phyloP scores from a whole-genome alignment of 2,329 filamentous ascomycete genomes.

The Didymella glomerata region DNA sequence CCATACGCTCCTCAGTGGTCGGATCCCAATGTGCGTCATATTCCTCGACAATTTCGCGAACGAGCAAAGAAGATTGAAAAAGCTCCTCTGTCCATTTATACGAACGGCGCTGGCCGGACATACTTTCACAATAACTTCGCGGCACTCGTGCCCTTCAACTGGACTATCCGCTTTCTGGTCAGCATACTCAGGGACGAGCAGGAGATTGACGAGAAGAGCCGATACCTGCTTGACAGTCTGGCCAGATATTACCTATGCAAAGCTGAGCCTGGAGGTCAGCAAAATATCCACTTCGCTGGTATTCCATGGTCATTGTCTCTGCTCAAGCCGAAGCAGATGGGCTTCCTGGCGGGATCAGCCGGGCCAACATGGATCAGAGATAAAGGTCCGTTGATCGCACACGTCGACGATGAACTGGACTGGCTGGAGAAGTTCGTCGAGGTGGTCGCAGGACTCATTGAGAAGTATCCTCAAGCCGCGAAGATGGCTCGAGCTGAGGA shows the following conservation, averaged over 20 bases:
- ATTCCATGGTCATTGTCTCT: neutral
- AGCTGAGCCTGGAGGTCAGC: neutral
- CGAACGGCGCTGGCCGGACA: neutral
- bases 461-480: neutral
- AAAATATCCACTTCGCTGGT: neutral
- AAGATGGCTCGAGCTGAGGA: neutral
- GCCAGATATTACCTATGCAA: neutral
- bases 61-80: neutral
- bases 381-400: neutral
- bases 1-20: neutral
- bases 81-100: neutral
- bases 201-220: neutral
- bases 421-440: constrained; percentile 9
- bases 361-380: neutral
- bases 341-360: neutral
- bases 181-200: neutral
- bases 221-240: neutral
- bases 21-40: neutral
- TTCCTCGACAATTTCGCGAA: neutral
- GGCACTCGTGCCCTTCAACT: neutral
- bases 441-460: neutral
- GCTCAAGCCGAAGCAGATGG: neutral
- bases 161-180: neutral
- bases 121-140: neutral
- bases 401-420: constrained; percentile 1